These are phyloP conservation scores for Starmerella khaoyaiensis DNA, from an alignment of 805 yeast genomes.

Conservation along the genomic window DNA sequence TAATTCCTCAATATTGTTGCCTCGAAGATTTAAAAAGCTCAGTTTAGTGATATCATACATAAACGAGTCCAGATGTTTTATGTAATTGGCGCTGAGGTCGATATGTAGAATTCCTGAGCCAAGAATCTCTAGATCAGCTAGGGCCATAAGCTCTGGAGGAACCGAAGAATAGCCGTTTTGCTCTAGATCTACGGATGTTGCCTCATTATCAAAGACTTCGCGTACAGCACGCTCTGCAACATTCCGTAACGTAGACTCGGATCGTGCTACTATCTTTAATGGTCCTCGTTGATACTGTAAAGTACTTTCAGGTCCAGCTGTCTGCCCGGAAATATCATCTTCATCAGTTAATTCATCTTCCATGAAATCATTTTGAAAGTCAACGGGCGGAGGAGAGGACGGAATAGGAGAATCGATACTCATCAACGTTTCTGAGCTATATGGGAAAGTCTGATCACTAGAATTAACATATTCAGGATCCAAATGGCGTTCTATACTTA, in stretches of 20 bases:
- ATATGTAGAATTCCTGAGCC: conserved; percentile 24
- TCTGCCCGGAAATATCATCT: background rate
- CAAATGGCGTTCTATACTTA: conserved; percentile 11
- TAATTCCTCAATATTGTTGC: conserved; percentile 25
- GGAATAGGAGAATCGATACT: conserved; percentile 3
- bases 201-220: conserved; percentile 9
- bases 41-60: conserved; percentile 27
- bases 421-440: conserved; percentile 2
- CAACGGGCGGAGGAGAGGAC: conserved; percentile 16
- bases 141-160: conserved; percentile 29
- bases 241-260: background rate
- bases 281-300: background rate
- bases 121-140: conserved; percentile 21
- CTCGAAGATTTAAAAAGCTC: conserved; percentile 28
- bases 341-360: conserved; percentile 24
- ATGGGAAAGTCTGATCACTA: conserved; percentile 8
- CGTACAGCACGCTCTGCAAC: conserved; percentile 3
- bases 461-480: conserved; percentile 13
- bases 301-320: background rate
- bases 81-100: conserved; percentile 24
- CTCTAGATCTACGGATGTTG: conserved; percentile 15
- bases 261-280: background rate
- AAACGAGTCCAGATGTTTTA: conserved; percentile 22
- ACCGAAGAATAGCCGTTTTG: conserved; percentile 22
- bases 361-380: conserved; percentile 27